Evolutionary conservation across 2,329 filamentous ascomycete species (phyloP).

Genomic region (Curvularia verruculosa): DNA sequence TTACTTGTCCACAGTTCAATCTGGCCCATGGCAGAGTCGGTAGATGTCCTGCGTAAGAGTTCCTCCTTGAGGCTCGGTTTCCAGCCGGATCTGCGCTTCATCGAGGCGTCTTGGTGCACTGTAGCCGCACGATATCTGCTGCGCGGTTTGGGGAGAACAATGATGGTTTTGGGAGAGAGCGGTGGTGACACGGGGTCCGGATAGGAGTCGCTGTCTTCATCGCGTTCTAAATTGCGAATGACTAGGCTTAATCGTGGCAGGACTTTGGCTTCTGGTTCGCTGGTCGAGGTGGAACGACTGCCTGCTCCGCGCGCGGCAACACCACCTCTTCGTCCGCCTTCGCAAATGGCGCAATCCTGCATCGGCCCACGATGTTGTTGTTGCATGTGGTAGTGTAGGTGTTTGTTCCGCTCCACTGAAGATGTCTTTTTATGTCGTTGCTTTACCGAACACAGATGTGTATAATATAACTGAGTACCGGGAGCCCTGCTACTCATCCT

Average conservation of each 20-base stretch:
- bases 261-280: slow-evolving; percentile 16
- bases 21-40: slow-evolving; percentile 16
- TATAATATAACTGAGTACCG: not conserved
- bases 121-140: slow-evolving; percentile 10
- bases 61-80: slow-evolving; percentile 35
- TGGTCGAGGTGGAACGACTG: slow-evolving; percentile 13
- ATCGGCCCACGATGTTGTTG: slow-evolving; percentile 1
- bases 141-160: slow-evolving; percentile 5
- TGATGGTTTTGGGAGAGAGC: slow-evolving; percentile 26
- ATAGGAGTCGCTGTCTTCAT: slow-evolving; percentile 20
- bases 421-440: not conserved
- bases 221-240: slow-evolving; percentile 23
- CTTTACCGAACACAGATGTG: not conserved
- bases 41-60: slow-evolving; percentile 15
- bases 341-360: slow-evolving; percentile 19
- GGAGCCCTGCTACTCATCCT: not conserved
- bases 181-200: slow-evolving; percentile 10
- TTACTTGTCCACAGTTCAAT: slow-evolving; percentile 1
- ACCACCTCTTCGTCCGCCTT: slow-evolving; percentile 29
- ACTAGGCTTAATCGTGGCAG: slow-evolving; percentile 26
- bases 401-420: not conserved
- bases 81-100: slow-evolving; percentile 30
- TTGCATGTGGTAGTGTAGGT: not conserved
- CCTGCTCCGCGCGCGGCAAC: slow-evolving; percentile 34
- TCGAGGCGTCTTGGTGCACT: slow-evolving; percentile 17